A percentile compares a stretch with the other conserved stretches of the same genome.
Evolutionary conservation across 306 rosid species (phyloP).

Genomic region (Cucumis sativus): DNA sequence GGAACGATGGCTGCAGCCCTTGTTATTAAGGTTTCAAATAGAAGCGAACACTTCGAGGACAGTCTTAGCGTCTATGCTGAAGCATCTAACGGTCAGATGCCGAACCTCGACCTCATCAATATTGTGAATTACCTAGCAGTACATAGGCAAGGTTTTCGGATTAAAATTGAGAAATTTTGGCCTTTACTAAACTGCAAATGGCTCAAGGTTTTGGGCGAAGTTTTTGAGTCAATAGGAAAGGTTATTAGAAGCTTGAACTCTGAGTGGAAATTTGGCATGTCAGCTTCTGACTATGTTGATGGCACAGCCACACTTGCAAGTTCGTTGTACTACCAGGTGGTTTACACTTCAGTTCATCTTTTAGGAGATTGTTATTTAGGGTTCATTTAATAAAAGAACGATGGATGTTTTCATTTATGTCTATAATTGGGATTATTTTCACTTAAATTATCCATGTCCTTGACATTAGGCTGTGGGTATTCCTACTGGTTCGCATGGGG

Average conservation of each 20-base stretch:
- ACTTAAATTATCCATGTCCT: slow-evolving; percentile 5
- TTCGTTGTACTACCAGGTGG: slow-evolving; percentile 80
- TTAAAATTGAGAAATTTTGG: slow-evolving; percentile 59
- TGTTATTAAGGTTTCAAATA: slow-evolving; percentile 66
- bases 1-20: slow-evolving; percentile 96
- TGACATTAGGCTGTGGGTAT: slow-evolving; percentile 71
- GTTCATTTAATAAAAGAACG: not conserved
- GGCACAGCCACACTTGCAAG: slow-evolving; percentile 91
- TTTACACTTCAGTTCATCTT: slow-evolving; percentile 6
- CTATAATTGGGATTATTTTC: not conserved
- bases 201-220: slow-evolving; percentile 63
- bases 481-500: slow-evolving; percentile 94
- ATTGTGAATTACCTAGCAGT: slow-evolving; percentile 72
- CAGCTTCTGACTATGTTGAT: slow-evolving; percentile 74
- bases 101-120: slow-evolving; percentile 91
- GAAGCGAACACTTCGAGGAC: slow-evolving; percentile 47
- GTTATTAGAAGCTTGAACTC: slow-evolving; percentile 50
- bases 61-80: slow-evolving; percentile 72
- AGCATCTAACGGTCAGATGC: slow-evolving; percentile 96
- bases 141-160: slow-evolving; percentile 70
- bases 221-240: slow-evolving; percentile 55
- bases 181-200: slow-evolving; percentile 47
- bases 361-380: not conserved
- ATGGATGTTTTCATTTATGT: not conserved
- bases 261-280: slow-evolving; percentile 78